Evolutionary conservation across 1,139 yeast genomes (phyloP).

Genomic region (Scheffersomyces lignicola): DNA sequence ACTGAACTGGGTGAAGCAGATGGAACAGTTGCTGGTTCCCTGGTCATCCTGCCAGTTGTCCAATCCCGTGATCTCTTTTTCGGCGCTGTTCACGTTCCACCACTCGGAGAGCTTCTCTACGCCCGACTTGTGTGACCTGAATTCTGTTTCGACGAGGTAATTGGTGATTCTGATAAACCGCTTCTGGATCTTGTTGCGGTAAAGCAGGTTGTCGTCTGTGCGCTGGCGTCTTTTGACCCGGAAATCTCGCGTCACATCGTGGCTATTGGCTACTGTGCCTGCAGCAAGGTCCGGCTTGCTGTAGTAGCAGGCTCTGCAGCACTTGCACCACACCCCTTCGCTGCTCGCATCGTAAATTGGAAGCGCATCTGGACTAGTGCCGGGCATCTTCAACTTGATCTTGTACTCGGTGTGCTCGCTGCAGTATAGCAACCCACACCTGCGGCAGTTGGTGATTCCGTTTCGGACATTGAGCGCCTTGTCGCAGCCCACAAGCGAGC

Average conservation of each 20-base stretch:
- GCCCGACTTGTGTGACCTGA: slow-evolving; percentile 3
- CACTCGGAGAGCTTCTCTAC: not conserved
- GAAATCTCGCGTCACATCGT: slow-evolving; percentile 52
- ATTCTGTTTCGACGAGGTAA: slow-evolving; percentile 19
- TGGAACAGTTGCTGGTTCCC: slow-evolving; percentile 52
- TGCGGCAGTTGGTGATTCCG: slow-evolving; percentile 61
- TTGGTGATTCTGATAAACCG: slow-evolving; percentile 52
- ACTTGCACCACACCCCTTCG: slow-evolving; percentile 66
- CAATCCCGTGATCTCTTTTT: slow-evolving; percentile 39
- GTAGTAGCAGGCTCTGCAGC: slow-evolving; percentile 64
- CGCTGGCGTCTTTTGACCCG: slow-evolving; percentile 35
- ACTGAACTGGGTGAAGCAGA: slow-evolving; percentile 61
- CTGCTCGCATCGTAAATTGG: slow-evolving; percentile 30
- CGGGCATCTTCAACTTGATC: slow-evolving; percentile 44
- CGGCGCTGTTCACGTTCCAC: slow-evolving; percentile 36
- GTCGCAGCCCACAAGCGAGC: slow-evolving; percentile 39
- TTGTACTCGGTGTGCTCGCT: slow-evolving; percentile 59
- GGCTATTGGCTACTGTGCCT: slow-evolving; percentile 33
- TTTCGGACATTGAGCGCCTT: slow-evolving; percentile 43
- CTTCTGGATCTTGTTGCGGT: slow-evolving; percentile 60
- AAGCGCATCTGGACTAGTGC: slow-evolving; percentile 24
- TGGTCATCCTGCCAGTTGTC: slow-evolving; percentile 68
- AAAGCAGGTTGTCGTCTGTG: slow-evolving; percentile 46
- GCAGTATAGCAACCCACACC: slow-evolving; percentile 75
- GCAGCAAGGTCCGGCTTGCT: slow-evolving; percentile 55